Conservation (phyloP, 257 asterid genomes). For the Solanum boliviense region DNA sequence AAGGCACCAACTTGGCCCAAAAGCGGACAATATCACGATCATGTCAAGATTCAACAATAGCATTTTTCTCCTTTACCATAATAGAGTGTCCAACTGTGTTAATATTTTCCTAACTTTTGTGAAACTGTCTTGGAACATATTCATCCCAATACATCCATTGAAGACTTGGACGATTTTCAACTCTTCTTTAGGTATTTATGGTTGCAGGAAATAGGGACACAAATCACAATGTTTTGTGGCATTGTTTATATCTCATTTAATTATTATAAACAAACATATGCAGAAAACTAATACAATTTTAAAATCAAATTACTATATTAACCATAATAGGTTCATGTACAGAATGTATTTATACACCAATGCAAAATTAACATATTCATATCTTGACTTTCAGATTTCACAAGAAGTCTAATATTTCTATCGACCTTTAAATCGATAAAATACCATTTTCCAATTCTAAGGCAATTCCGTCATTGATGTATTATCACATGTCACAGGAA, state of each 20-base stretch:
- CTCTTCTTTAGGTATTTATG: background rate
- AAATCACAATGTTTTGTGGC: too few relatives aligned
- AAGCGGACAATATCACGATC: background rate
- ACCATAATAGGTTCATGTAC: too few relatives aligned
- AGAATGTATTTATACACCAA: background rate
- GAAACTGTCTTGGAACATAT: background rate
- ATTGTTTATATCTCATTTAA: background rate
- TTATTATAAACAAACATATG: background rate
- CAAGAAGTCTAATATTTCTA: background rate
- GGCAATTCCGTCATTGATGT: background rate
- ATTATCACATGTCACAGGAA: background rate
- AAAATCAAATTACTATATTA: too few relatives aligned
- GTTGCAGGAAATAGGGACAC: too few relatives aligned
- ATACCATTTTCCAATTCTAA: background rate
- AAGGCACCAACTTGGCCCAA: rapidly evolving
- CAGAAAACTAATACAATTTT: background rate
- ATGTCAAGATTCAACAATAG: background rate
- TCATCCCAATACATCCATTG: background rate
- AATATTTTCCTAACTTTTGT: background rate
- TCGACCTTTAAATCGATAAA: background rate
- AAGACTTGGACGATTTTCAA: background rate
- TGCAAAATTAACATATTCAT: background rate
- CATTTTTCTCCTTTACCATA: background rate
- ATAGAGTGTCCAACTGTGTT: background rate
- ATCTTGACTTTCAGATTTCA: background rate